Evolutionary conservation across 345 rosid genomes (phyloP).

Genomic region (Gossypium longicalyx): DNA sequence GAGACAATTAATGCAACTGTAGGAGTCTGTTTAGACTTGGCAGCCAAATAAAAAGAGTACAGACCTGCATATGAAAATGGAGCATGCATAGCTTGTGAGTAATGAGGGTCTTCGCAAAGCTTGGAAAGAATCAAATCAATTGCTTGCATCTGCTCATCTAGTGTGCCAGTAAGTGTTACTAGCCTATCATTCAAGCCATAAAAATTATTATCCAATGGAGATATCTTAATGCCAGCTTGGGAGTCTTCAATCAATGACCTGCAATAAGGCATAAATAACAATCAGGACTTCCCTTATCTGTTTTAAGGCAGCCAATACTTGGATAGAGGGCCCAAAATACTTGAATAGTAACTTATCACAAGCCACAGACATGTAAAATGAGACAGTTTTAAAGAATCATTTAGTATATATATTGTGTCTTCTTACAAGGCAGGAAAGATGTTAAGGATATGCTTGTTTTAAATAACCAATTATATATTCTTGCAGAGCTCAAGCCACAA

Average conservation of each 20-base stretch:
- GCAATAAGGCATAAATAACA: constrained; percentile 21
- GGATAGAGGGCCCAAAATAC: background rate
- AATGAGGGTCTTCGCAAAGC: constrained; percentile 83
- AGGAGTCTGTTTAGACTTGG: background rate
- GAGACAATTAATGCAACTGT: background rate
- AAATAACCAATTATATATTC: background rate
- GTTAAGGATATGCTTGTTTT: background rate
- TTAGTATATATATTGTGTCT: background rate
- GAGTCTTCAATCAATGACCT: constrained; percentile 98
- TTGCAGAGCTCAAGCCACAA: background rate
- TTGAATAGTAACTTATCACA: background rate
- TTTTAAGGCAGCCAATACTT: background rate
- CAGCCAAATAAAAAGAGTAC: constrained; percentile 18
- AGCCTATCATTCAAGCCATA: constrained; percentile 91
- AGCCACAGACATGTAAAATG: background rate
- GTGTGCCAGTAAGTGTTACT: constrained; percentile 77
- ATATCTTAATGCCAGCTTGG: constrained; percentile 91
- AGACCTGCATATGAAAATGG: constrained; percentile 94
- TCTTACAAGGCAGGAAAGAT: background rate
- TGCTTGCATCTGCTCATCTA: constrained; percentile 92
- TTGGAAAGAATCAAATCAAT: constrained; percentile 79
- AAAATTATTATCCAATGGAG: constrained; percentile 79
- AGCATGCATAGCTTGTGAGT: constrained; percentile 68
- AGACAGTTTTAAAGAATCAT: background rate
- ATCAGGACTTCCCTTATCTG: constrained; percentile 19